phyloP scores from a whole-genome alignment of 805 yeast species.

The Ogataea allantospora region DNA sequence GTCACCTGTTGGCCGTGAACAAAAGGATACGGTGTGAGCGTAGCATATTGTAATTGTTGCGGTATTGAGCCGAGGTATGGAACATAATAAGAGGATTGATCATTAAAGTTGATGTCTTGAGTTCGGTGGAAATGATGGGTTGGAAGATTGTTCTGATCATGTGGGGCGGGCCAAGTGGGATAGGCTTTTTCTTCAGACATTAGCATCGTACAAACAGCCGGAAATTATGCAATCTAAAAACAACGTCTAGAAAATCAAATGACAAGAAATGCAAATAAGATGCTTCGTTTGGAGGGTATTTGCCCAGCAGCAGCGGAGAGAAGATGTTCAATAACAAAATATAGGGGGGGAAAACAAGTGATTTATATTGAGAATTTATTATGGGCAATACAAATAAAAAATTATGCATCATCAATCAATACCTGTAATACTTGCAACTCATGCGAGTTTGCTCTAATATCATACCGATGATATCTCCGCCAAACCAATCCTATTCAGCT shows the following conservation, averaged over 20 bases:
- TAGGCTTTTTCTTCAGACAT: slow-evolving; percentile 18
- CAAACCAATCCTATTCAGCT: not conserved
- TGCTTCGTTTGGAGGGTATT: slow-evolving; percentile 1
- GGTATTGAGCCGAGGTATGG: slow-evolving; percentile 2
- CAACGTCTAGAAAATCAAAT: slow-evolving; percentile 1
- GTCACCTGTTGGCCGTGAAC: slow-evolving; percentile 1
- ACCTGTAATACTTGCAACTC: slow-evolving; percentile 6
- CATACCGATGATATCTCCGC: slow-evolving; percentile 2
- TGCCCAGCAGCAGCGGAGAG: not conserved
- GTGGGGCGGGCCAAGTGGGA: slow-evolving; percentile 17
- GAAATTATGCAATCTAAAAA: slow-evolving; percentile 3
- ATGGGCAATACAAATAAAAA: slow-evolving; percentile 2
- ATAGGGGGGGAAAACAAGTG: slow-evolving; percentile 1
- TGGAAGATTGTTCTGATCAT: slow-evolving; percentile 10
- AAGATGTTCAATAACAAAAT: not conserved
- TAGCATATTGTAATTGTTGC: slow-evolving; percentile 7
- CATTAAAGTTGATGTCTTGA: slow-evolving; percentile 4
- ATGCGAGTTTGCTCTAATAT: slow-evolving; percentile 1
- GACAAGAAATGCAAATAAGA: slow-evolving; percentile 2
- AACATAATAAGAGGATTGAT: slow-evolving; percentile 5
- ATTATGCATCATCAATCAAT: not conserved
- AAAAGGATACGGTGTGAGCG: slow-evolving; percentile 10
- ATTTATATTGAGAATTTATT: slow-evolving; percentile 1
- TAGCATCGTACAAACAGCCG: slow-evolving; percentile 21
- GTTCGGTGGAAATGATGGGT: slow-evolving; percentile 9